Evolutionary conservation across 176 grass and related monocot genomes (phyloP), one percentile per base, ranked within the genome.

Genomic region (Canna indica): DNA sequence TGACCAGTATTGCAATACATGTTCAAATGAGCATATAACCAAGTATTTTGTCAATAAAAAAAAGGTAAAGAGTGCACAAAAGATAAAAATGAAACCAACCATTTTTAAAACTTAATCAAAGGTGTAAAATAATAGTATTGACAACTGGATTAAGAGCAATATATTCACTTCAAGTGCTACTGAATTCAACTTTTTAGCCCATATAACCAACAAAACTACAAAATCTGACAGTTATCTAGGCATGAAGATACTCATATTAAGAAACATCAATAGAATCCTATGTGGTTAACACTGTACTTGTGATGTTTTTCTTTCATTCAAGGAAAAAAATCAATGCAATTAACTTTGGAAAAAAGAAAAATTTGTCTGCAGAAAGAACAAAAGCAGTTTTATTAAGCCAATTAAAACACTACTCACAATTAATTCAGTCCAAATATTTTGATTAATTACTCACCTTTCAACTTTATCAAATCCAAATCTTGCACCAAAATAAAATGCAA

Each of bases 401-500:
- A 68, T 42, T 27, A 45, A 68, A 42, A 68, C 24, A 70, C 68
- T 31, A 20, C 7, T 30, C 20, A 59, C 41, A 66, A 66, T 5
- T 66, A 24, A 24, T 24, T 73, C 13, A 16, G 29, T 27, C n/a
- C 3, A 28, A 38, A 27, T 9, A 27, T 33, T 25, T 11, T 38
- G 10, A 66, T 29, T 29, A 42, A 36, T 64, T 87, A 83, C 25
- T 77, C 67, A 91, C 93, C 88, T 91, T 71, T 96, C 81, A 81
- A 74, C 72, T 87, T 78, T 96, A 76, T 96, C 88, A 52, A 96
- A 96, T 35, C 88, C 88, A 75, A 91, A 96, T 70, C 93, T 87
- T 81, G 93, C 83, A 59, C 93, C 86, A 59, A 96, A 96, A 83
- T 89, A 96, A 85, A 89, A 96, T 77, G 93, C 85, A 89, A 96